Evolutionary conservation across 2,329 filamentous ascomycete genomes (phyloP).

Genomic region (Helotiales sp.): DNA sequence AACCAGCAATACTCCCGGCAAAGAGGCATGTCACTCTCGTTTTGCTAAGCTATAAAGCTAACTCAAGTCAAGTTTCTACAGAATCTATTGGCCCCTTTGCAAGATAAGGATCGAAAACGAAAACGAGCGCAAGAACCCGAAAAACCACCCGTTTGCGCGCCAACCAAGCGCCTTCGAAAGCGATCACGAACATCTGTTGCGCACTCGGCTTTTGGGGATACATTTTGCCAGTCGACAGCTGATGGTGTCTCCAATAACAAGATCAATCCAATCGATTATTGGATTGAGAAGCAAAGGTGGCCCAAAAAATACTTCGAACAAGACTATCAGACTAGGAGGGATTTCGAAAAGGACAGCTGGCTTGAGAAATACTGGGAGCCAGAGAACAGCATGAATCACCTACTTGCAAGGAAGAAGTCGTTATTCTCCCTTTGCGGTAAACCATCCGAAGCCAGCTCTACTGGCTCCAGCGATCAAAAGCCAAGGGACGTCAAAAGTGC

Average conservation of each 20-base stretch:
- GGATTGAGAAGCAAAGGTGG: slow-evolving; percentile 34
- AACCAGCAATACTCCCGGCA: too few relatives aligned
- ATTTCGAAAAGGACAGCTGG: slow-evolving; percentile 10
- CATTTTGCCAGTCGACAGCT: not conserved
- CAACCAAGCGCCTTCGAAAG: slow-evolving; percentile 2
- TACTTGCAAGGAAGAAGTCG: slow-evolving; percentile 42
- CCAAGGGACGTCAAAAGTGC: too few relatives aligned
- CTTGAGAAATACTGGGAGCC: too few relatives aligned
- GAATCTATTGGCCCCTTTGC: slow-evolving; percentile 6
- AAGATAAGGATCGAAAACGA: slow-evolving; percentile 11
- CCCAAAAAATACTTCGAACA: slow-evolving; percentile 38
- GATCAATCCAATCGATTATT: slow-evolving; percentile 37
- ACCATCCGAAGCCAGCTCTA: slow-evolving; percentile 32
- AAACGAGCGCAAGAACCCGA: too few relatives aligned
- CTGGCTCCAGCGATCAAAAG: slow-evolving; percentile 47
- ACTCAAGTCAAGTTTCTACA: slow-evolving; percentile 12
- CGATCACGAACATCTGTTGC: slow-evolving; percentile 13
- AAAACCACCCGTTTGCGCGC: not conserved
- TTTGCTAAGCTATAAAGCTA: slow-evolving; percentile 24
- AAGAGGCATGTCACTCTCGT: too few relatives aligned
- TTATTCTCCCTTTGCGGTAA: slow-evolving; percentile 39
- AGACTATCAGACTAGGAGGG: slow-evolving; percentile 5
- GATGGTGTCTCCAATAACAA: slow-evolving; percentile 4
- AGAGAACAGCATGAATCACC: slow-evolving; percentile 22
- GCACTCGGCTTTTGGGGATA: not conserved